Percentiles rank a stretch among this genome's conserved stretches.
Evolutionary conservation across 2,329 filamentous ascomycete species (phyloP).

Genomic region (Zymoseptoria pseudotritici): DNA sequence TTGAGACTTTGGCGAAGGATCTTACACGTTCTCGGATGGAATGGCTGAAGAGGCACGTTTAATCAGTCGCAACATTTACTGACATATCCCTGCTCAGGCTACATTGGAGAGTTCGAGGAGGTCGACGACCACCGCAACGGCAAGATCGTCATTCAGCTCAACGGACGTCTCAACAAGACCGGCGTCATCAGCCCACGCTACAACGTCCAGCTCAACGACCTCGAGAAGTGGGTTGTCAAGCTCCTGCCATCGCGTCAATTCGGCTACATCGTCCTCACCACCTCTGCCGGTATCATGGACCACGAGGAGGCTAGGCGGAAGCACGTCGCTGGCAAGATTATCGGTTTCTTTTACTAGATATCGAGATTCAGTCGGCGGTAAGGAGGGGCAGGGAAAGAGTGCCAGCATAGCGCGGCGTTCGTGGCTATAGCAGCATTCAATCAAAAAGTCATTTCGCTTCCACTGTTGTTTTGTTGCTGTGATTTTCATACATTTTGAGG

Average conservation of each 20-base stretch:
- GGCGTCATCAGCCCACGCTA: conserved; percentile 99
- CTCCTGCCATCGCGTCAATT: conserved; percentile 99
- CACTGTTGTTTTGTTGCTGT: not conserved
- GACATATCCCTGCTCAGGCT: conserved; percentile 57
- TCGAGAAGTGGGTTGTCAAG: conserved; percentile 99
- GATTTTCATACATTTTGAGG: too few species aligned
- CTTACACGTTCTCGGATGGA: conserved; percentile 88
- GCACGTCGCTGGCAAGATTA: conserved; percentile 98
- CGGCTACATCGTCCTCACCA: conserved; percentile 98
- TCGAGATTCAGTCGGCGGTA: not conserved
- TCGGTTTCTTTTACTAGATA: conserved; percentile 92
- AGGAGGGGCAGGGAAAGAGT: conserved; percentile 1
- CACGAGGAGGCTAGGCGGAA: conserved; percentile 99
- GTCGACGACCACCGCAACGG: conserved; percentile 98
- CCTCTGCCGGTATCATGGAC: conserved; percentile 99
- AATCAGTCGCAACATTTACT: conserved; percentile 82
- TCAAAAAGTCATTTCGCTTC: conserved; percentile 12
- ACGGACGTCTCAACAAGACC: conserved; percentile 96
- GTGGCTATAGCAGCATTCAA: conserved; percentile 11
- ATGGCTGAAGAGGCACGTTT: conserved; percentile 81
- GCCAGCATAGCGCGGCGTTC: conserved; percentile 10
- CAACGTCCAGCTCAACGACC: conserved; percentile 94
- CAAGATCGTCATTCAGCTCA: conserved; percentile 99
- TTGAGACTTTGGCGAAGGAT: conserved; percentile 66
- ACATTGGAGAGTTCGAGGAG: conserved; percentile 99